phyloP scores from a whole-genome alignment of 768 basidiomycete species.

The Lactarius sp. region DNA sequence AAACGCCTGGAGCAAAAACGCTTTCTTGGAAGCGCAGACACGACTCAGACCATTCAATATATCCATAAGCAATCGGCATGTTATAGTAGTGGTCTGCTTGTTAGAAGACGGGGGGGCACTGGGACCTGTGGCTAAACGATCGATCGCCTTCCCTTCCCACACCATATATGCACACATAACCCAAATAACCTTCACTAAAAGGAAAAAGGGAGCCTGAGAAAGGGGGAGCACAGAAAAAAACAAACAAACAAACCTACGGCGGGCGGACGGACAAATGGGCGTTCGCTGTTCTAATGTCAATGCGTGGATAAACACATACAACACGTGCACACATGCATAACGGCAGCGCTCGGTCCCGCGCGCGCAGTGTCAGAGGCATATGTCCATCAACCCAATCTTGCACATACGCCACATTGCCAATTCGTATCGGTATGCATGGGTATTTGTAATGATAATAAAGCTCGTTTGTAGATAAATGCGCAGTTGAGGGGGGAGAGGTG shows the following conservation, averaged over 20 bases:
- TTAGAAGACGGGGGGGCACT: too few relatives aligned
- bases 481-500: too few relatives aligned
- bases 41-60: constrained; percentile 1
- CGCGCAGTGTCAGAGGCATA: constrained; percentile 10
- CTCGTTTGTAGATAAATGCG: background rate
- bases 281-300: background rate
- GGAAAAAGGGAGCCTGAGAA: background rate
- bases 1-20: background rate
- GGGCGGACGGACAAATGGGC: background rate
- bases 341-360: background rate
- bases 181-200: background rate
- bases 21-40: background rate
- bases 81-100: too few relatives aligned
- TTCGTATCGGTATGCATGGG: background rate
- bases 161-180: background rate
- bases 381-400: background rate
- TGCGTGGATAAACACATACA: background rate
- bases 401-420: background rate
- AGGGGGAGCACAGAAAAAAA: background rate
- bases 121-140: constrained; percentile 11
- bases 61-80: constrained; percentile 10
- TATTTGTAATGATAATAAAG: too few relatives aligned
- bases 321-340: constrained; percentile 1
- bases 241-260: background rate
- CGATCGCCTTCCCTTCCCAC: constrained; percentile 4